phyloP scores from a whole-genome alignment of 2,329 filamentous ascomycete species.

The Nigrograna mackinnonii region DNA sequence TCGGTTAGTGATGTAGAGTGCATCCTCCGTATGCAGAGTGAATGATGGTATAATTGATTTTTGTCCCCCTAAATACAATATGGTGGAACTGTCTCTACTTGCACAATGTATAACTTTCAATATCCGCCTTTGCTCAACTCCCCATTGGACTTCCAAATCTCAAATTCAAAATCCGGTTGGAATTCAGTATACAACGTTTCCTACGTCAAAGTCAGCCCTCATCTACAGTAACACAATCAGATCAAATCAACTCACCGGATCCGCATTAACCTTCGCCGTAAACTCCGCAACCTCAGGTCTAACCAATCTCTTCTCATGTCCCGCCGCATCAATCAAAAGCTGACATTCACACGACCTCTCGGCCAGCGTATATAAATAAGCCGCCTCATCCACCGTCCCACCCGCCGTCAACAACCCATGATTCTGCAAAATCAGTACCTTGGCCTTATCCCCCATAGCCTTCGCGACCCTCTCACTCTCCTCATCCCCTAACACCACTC shows the following conservation, averaged over 20 bases:
- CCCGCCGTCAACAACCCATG: slow-evolving; percentile 51
- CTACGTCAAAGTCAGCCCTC: no score
- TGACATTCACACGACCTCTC: slow-evolving; percentile 47
- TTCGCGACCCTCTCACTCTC: slow-evolving; percentile 51
- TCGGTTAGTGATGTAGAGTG: no score
- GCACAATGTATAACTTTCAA: no score
- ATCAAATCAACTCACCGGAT: slow-evolving; percentile 9
- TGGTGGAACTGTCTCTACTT: no score
- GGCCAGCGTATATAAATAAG: slow-evolving; percentile 46
- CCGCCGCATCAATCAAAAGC: slow-evolving; percentile 21
- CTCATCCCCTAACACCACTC: slow-evolving; percentile 48
- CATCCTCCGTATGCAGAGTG: no score
- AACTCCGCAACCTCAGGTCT: slow-evolving; percentile 10
- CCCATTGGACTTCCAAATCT: no score
- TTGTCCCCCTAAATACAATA: no score
- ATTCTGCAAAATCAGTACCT: slow-evolving; percentile 47
- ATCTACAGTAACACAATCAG: no score
- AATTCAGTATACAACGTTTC: no score
- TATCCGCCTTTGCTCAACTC: no score
- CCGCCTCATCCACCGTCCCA: slow-evolving; percentile 44
- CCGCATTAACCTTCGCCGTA: slow-evolving; percentile 14
- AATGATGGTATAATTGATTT: no score
- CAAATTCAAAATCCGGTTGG: no score
- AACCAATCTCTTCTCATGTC: slow-evolving; percentile 12
- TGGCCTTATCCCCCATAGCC: slow-evolving; percentile 40